Evolutionary conservation across 352 stramenopile species (phyloP).

Genomic region (Phytophthora hibernalis): DNA sequence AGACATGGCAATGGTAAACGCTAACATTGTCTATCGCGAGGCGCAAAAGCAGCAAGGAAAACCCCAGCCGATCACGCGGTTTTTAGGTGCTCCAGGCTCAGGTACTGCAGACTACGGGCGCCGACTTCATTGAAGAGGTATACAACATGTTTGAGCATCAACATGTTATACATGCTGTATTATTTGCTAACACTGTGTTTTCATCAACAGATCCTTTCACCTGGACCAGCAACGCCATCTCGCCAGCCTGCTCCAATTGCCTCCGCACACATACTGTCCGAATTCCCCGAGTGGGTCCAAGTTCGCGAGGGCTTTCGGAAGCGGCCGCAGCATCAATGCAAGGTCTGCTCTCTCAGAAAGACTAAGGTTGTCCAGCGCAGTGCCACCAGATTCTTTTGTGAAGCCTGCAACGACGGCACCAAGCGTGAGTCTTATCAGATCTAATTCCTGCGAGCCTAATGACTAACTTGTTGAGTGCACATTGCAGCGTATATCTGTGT

Average conservation of each 20-base stretch:
- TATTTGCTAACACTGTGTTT: neutral
- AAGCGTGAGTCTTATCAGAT: slow-evolving; percentile 1
- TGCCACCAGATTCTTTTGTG: slow-evolving; percentile 17
- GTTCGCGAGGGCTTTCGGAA: neutral
- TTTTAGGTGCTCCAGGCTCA: slow-evolving; percentile 14
- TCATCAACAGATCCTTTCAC: neutral
- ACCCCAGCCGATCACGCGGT: slow-evolving; percentile 1
- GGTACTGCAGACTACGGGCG: slow-evolving; percentile 1
- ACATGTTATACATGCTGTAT: neutral
- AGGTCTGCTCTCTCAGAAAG: slow-evolving; percentile 14
- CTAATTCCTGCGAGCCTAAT: neutral
- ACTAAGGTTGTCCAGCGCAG: slow-evolving; percentile 8
- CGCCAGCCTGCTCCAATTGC: neutral
- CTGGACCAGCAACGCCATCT: neutral
- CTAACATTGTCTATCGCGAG: slow-evolving; percentile 24
- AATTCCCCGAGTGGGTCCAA: slow-evolving; percentile 1
- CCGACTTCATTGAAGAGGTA: slow-evolving; percentile 9
- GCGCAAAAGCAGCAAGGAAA: slow-evolving; percentile 1
- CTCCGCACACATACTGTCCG: neutral
- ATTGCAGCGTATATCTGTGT: slow-evolving; percentile 8
- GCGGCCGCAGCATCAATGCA: slow-evolving; percentile 11
- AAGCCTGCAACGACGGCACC: slow-evolving; percentile 8
- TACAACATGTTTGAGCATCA: neutral
- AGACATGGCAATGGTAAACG: slow-evolving; percentile 30
- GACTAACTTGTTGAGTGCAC: neutral